Conservation (phyloP, 2,329 filamentous ascomycete genomes). For the Catunica adiposa region DNA sequence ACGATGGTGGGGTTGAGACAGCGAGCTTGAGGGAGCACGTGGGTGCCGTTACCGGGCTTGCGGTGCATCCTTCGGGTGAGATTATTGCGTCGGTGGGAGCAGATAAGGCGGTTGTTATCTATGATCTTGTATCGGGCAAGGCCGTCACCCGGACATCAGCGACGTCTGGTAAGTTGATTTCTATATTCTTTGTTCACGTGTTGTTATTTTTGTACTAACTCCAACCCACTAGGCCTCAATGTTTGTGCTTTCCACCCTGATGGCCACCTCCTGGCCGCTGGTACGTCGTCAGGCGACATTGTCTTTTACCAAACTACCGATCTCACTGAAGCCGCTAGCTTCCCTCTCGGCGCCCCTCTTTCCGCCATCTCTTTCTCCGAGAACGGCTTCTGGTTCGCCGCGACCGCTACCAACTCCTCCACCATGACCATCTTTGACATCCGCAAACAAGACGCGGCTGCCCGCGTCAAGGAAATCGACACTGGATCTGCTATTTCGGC, state of each 20-base stretch:
- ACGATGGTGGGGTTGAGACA: conserved; percentile 51
- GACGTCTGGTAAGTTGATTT: conserved; percentile 49
- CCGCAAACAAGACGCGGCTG: conserved; percentile 72
- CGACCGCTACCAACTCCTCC: conserved; percentile 59
- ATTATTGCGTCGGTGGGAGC: conserved; percentile 74
- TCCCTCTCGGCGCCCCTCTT: conserved; percentile 51
- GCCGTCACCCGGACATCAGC: conserved; percentile 65
- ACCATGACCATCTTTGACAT: conserved; percentile 81
- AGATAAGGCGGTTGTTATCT: conserved; percentile 86
- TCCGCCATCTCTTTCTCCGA: conserved; percentile 76
- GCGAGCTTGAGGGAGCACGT: conserved; percentile 66
- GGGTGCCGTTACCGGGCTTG: conserved; percentile 59
- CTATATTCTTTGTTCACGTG: no score
- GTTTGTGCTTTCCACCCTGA: conserved; percentile 84
- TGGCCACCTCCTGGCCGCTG: conserved; percentile 80
- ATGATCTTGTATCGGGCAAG: conserved; percentile 54
- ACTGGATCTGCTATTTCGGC: conserved; percentile 61
- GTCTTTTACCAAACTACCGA: conserved; percentile 79
- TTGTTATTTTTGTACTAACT: no score
- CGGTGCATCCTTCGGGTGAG: conserved; percentile 66
- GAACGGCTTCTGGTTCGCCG: conserved; percentile 91
- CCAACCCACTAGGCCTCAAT: conserved; percentile 57
- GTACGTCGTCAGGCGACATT: conserved; percentile 63
- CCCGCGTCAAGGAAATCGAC: conserved; percentile 69
- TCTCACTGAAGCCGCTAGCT: conserved; percentile 59